These are phyloP conservation scores for Ziziphus jujuba DNA, from an alignment of 306 rosid species.

Conservation along the genomic window DNA sequence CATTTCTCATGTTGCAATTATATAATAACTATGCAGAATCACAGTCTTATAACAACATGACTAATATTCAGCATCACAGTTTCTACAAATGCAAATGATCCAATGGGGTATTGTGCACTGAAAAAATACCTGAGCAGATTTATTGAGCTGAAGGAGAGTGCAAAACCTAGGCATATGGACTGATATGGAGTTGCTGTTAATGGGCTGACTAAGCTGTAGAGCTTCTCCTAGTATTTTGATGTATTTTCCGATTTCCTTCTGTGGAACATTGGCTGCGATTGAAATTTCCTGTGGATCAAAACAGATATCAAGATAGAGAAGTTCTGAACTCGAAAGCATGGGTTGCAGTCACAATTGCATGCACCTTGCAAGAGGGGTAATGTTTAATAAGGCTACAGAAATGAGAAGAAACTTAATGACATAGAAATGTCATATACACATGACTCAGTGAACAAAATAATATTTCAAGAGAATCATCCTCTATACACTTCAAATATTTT, in stretches of 20 bases:
- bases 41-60: neutral
- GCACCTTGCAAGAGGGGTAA: neutral
- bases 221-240: slow-evolving; percentile 98
- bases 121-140: slow-evolving; percentile 89
- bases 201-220: slow-evolving; percentile 91
- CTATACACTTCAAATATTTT: too few relatives aligned
- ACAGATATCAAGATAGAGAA: slow-evolving; percentile 28
- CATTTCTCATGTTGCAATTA: neutral
- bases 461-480: neutral
- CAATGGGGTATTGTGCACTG: slow-evolving; percentile 8
- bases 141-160: slow-evolving; percentile 93
- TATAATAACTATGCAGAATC: neutral
- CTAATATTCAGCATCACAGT: slow-evolving; percentile 5
- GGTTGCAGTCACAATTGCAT: too few relatives aligned
- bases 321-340: slow-evolving; percentile 6
- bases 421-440: neutral
- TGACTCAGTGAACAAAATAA: too few relatives aligned
- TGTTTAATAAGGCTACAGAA: neutral
- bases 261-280: slow-evolving; percentile 90
- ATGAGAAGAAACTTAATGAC: neutral
- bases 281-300: slow-evolving; percentile 77
- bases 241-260: slow-evolving; percentile 93
- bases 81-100: neutral
- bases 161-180: slow-evolving; percentile 98
- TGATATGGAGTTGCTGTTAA: slow-evolving; percentile 91